phyloP scores from a whole-genome alignment of 2,329 filamentous ascomycete genomes.

The Epichloe sylvatica region DNA sequence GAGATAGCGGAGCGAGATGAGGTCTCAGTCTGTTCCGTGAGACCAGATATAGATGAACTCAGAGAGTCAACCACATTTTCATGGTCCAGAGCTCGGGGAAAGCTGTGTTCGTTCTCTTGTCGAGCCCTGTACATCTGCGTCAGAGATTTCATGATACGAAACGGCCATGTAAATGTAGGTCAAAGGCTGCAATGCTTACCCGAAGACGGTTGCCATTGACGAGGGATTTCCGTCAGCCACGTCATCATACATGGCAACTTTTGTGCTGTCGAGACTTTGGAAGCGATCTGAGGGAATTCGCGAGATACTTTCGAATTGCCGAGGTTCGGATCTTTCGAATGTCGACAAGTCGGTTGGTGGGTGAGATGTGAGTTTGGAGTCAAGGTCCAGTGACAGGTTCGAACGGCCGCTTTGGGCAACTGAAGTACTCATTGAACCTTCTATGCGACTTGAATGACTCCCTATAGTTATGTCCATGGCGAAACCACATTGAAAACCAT shows the following conservation, averaged over 20 bases:
- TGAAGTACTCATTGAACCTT: neutral
- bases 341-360: neutral
- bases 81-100: constrained; percentile 6
- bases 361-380: constrained; percentile 2
- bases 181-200: constrained; percentile 14
- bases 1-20: constrained; percentile 39
- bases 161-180: neutral
- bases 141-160: neutral
- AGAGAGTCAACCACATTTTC: constrained; percentile 25
- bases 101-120: constrained; percentile 8
- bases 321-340: neutral
- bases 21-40: constrained; percentile 42
- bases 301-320: constrained; percentile 22
- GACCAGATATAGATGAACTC: constrained; percentile 37
- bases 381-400: constrained; percentile 6
- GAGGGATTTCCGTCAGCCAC: constrained; percentile 11
- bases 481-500: constrained; percentile 2
- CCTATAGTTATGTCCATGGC: constrained; percentile 4
- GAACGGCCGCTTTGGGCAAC: neutral
- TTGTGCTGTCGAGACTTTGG: constrained; percentile 8
- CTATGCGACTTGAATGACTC: neutral
- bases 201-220: constrained; percentile 10
- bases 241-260: constrained; percentile 13
- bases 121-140: neutral
- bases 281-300: constrained; percentile 11